Base-by-base conservation (phyloP, 1,284 basidiomycete species). In the Ustilago vetiveriae region DNA sequence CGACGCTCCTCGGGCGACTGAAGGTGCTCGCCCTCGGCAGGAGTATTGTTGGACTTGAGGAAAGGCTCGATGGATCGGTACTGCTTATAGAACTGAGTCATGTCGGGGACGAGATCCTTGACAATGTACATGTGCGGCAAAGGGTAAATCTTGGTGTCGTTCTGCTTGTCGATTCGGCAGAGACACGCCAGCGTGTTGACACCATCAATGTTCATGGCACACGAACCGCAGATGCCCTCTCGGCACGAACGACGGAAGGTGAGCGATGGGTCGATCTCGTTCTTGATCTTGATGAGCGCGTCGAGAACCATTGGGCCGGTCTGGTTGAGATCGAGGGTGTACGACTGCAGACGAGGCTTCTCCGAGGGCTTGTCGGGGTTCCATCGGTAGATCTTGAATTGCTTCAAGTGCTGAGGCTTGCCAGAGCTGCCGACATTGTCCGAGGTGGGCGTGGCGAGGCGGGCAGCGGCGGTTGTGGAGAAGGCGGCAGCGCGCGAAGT, bases 71-170 rank as follows among this genome's bases (percentile, higher is more conserved):
- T 97, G 35, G 93, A 94, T 85, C 98, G 98, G 91, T 98, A 98
- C 84, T 98, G 95, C 85, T 98, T 97, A 89, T 95, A 96, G 87
- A 94, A 95, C 71, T 89, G 89, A 11, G 90, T 92, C 71, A 94
- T 86, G 84, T 87, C 86, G 42, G 86, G 92, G 2, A 98, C 92
- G 76, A 98, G 89, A 85, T 98, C 95, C 87, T 98, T 98, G 84
- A 98, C 94, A 80, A 98, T 88, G 85, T 97, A 97, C 94, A 97
- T 93, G 85, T 98, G 94, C 17, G 95, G 95, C n/a, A 98, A 87
- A 37, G 95, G 95, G 84, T 98, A 98, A 78, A 98, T 90, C 87
- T 98, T 98, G 75, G 92, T 88, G 29, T 63, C 59, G 80, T 39
- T 85, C 76, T 72, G 88, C 87, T 78, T 92, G 87, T 95, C 91